These are phyloP conservation scores for Ustilago loliicola DNA, from an alignment of 1,284 basidiomycete species.

Conservation along the genomic window DNA sequence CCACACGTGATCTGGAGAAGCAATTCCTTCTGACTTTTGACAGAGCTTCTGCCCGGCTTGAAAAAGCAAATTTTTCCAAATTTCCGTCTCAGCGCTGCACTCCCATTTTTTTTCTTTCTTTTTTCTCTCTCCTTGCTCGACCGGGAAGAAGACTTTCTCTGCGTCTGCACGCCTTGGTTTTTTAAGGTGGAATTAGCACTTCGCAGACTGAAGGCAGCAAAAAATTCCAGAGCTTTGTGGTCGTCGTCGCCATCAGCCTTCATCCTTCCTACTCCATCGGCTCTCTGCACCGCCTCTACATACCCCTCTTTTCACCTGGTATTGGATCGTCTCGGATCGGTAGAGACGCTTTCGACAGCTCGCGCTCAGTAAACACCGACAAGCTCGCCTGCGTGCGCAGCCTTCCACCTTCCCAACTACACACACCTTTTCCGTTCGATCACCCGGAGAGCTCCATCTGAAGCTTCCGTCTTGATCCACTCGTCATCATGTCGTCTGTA, in stretches of 20 bases:
- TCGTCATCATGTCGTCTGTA: conserved; percentile 64
- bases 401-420: neutral
- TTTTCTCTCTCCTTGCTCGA: neutral
- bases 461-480: conserved; percentile 7
- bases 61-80: conserved; percentile 36
- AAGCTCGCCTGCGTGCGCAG: conserved; percentile 14
- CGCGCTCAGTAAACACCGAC: conserved; percentile 11
- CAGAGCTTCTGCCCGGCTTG: neutral
- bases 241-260: conserved; percentile 24
- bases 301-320: neutral
- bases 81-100: neutral
- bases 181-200: neutral
- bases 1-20: conserved; percentile 23
- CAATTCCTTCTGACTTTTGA: conserved; percentile 6
- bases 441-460: neutral
- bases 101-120: neutral
- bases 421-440: neutral
- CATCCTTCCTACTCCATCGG: conserved; percentile 5
- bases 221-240: conserved; percentile 11
- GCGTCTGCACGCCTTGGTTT: neutral
- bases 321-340: conserved; percentile 8
- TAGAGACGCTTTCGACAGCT: conserved; percentile 16
- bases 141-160: neutral
- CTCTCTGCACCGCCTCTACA: conserved; percentile 4
- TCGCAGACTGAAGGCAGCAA: neutral